Base-by-base conservation (phyloP, 139 green algal species). In the Cymbomonas tetramitiformis region DNA sequence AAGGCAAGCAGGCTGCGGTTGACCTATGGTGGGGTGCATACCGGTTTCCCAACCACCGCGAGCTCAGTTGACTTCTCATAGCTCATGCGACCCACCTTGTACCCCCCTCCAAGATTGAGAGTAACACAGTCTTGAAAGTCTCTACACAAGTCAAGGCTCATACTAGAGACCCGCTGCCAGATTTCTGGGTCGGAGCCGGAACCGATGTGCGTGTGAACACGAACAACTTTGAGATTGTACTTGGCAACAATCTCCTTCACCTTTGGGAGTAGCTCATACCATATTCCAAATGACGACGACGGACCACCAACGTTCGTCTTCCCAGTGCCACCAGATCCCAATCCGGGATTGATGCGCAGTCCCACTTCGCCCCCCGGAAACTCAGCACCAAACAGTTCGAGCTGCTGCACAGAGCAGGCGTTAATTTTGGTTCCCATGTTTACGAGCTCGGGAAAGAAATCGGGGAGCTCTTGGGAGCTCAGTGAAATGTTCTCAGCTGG, bases 151-250 rank as follows among this genome's bases (percentile, higher is more conserved):
- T 69, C 61, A 6, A 69, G 28, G 30, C 8, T 43, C 51, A 69
- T 61, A 32, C 41, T 38, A 24, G 32, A 41, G 32, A 58, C 46
- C 39, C 55, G 54, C 55, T 69, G 61, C 61, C 61, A 69, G 44
- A 69, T 52, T 12, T 51, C 51, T 9, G 61, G 61, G 41, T 69
- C 61, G 29, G 32, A 54, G 21, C 61, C 61, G 25, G 25, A 50
- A 12, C 61, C 61, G 51, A 69, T 69, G 61, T 69, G 61, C 41
- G 61, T 69, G 61, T 69, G 61, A 31, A 69, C 58, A 44, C 61
- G 51, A 38, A 53, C 61, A 2, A 69, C 61, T 25, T 58, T 69
- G 5, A 69, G 51, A 19, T 41, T 44, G 43, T 69, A 33, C 61
- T 57, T 57, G 8, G 21, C 61, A 4, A 62, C 51, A 24, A 69